Conservation (phyloP, 176 grass and related monocot species). For the Carex pumila region DNA sequence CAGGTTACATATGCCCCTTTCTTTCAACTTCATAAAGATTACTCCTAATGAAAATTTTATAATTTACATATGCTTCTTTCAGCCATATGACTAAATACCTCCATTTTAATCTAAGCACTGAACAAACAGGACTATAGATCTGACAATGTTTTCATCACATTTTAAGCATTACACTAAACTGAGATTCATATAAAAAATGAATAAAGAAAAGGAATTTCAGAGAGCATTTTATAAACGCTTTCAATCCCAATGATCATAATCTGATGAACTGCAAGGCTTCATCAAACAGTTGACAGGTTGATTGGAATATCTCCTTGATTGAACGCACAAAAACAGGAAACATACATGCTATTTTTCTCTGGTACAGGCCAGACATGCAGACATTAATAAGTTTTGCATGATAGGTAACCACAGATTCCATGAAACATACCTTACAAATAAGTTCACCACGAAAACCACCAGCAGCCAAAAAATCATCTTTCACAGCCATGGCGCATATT, state of each 20-base stretch:
- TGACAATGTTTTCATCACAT: not conserved
- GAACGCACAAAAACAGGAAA: not conserved
- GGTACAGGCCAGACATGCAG: not conserved
- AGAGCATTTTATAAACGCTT: not conserved
- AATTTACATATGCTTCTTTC: not conserved
- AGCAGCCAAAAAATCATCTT: slow-evolving; percentile 60
- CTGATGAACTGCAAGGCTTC: not conserved
- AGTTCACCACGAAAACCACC: slow-evolving; percentile 95
- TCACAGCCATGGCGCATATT: slow-evolving; percentile 72
- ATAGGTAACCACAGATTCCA: not conserved
- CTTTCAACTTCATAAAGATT: too few species aligned
- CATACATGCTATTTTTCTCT: not conserved
- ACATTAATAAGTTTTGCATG: not conserved
- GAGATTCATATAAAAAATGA: not conserved
- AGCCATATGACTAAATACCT: not conserved
- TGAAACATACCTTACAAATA: slow-evolving; percentile 74
- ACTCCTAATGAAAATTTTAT: too few species aligned
- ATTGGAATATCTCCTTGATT: not conserved
- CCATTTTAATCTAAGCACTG: not conserved
- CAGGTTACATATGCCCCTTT: not conserved
- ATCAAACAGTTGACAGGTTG: not conserved
- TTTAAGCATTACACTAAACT: not conserved
- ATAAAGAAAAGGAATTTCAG: not conserved
- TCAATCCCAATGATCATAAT: not conserved
- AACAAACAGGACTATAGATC: not conserved